A percentile compares a stretch with the other conserved stretches of the same genome.
These are phyloP conservation scores for Microbotryum lychnidis-dioicae DNA, from an alignment of 1,284 basidiomycete genomes.

Conservation along the genomic window DNA sequence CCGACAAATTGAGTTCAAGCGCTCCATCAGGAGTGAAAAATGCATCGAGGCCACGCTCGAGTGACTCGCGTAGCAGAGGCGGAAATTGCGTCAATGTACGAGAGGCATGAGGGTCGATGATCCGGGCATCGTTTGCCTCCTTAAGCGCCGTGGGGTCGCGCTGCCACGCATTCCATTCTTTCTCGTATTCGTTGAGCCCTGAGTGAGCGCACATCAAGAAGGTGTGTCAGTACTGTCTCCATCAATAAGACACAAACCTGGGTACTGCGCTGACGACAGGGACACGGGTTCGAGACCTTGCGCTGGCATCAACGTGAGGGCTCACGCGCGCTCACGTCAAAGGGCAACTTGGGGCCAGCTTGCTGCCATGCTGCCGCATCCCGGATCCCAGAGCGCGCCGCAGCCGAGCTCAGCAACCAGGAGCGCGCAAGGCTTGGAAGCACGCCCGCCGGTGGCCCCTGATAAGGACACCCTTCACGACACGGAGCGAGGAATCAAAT, in stretches of 20 bases:
- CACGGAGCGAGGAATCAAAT: not conserved
- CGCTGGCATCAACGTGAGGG: too few species aligned
- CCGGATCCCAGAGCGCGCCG: too few species aligned
- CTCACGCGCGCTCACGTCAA: too few species aligned
- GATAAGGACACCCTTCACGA: not conserved
- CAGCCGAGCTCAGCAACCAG: too few species aligned
- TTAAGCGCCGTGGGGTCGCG: slow-evolving; percentile 7
- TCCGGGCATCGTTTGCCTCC: not conserved
- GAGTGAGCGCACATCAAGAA: not conserved
- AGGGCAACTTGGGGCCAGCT: too few species aligned
- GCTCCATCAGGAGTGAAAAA: slow-evolving; percentile 29
- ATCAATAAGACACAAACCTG: too few species aligned
- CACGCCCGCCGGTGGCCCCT: too few species aligned
- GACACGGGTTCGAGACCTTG: too few species aligned
- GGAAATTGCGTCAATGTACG: slow-evolving; percentile 22
- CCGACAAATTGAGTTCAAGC: slow-evolving; percentile 29
- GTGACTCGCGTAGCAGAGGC: slow-evolving; percentile 24
- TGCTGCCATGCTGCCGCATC: too few species aligned
- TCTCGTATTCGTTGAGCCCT: slow-evolving; percentile 28
- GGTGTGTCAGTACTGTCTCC: not conserved
- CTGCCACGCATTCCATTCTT: slow-evolving; percentile 19
- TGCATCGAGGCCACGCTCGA: slow-evolving; percentile 25
- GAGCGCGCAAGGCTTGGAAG: too few species aligned
- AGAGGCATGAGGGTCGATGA: slow-evolving; percentile 16
- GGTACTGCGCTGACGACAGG: too few species aligned